phyloP scores from a whole-genome alignment of 2,329 filamentous ascomycete genomes.

The Pestalotiopsis sp. region DNA sequence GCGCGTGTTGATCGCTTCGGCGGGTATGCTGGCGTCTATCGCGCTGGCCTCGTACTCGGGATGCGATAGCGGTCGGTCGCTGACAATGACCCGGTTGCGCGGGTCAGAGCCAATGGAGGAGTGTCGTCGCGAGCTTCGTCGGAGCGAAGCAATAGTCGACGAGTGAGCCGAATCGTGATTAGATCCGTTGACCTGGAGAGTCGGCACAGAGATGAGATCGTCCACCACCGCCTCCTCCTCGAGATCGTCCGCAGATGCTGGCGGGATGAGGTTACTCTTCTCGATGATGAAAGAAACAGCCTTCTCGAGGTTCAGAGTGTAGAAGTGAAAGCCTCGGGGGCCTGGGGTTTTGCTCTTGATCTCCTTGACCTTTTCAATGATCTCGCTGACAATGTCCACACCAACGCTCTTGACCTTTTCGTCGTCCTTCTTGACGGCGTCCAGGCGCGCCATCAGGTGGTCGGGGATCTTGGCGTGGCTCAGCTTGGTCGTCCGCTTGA shows the following conservation, averaged over 20 bases:
- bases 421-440: constrained; percentile 76
- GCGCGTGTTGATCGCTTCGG: constrained; percentile 73
- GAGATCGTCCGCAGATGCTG: constrained; percentile 47
- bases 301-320: constrained; percentile 95
- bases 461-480: constrained; percentile 84
- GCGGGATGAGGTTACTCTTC: constrained; percentile 78
- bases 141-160: constrained; percentile 30
- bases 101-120: constrained; percentile 84
- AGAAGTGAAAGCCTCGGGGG: constrained; percentile 90
- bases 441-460: constrained; percentile 69
- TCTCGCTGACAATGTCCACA: constrained; percentile 81
- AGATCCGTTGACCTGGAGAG: constrained; percentile 55
- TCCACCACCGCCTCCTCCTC: constrained; percentile 55
- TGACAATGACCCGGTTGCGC: constrained; percentile 84
- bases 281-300: constrained; percentile 93
- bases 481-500: constrained; percentile 90
- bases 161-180: constrained; percentile 21
- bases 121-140: constrained; percentile 59
- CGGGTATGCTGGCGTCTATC: constrained; percentile 75
- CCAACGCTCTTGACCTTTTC: constrained; percentile 80
- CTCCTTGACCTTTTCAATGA: constrained; percentile 77
- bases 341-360: constrained; percentile 59
- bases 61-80: constrained; percentile 60
- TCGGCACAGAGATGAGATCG: constrained; percentile 42
- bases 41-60: constrained; percentile 74